Base-by-base conservation (phyloP, 1,139 yeast genomes). In the Eremothecium coryli region DNA sequence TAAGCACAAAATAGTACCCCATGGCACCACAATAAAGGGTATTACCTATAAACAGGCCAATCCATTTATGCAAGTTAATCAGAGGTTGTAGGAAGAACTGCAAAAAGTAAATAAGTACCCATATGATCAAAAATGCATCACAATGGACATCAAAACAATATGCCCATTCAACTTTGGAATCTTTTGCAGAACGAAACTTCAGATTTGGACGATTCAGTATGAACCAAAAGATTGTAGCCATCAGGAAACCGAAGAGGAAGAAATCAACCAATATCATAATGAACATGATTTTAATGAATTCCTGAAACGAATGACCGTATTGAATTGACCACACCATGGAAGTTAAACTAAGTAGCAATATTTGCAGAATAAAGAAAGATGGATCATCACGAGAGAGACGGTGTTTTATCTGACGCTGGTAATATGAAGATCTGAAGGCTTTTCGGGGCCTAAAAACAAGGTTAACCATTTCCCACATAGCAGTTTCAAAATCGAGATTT, bases 131-230 rank as follows among this genome's bases (percentile, higher is more conserved):
- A 50, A 84, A 86, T 23, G 95, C 73, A 58, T 86, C 86, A 61
- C 95, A 85, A 58, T 86, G 96, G 17, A 86, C 78, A 53, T 86
- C 96, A 56, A 86, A 86, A 60, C 96, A 85, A 54, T 84, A 86
- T 0, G 90, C 88, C 95, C 95, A 86, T 52, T 85, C 95, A 32
- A 86, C 67, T 43, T 75, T 73, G 36, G 74, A 73, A 29, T 71
- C 69, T 35, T 64, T 60, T 2, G 62, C 51, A 10, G 52, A 47
- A 23, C 48, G 50, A 28, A 62, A 62, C 37, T 64, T 64, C 43
- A 84, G 69, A 40, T 82, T 66, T 11, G 50, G 42, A 46, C 68
- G 68, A 52, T 81, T 82, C 21, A 85, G 76, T 26, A 81, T 52
- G 12, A 76, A 42, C 93, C 94, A 86, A 17, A 79, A 75, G 6